Conservation (phyloP, 2,329 filamentous ascomycete genomes). For the Aspergillus niger region DNA sequence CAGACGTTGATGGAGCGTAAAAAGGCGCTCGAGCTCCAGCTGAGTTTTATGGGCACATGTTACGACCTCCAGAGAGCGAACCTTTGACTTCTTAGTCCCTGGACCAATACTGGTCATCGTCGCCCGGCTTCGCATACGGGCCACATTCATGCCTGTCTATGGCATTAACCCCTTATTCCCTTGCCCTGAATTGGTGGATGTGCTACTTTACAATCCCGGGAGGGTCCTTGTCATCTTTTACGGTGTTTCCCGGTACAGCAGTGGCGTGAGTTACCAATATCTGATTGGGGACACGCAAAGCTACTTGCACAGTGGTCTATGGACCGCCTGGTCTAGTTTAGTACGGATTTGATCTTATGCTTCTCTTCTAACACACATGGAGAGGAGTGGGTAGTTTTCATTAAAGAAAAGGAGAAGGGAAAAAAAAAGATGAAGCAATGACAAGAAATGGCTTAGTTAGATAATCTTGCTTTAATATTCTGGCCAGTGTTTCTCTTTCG, state of each 20-base stretch:
- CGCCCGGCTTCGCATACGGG: conserved; percentile 34
- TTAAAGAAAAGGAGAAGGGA: too few relatives aligned
- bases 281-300: background rate
- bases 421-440: too few relatives aligned
- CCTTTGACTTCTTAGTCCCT: conserved; percentile 31
- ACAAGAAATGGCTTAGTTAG: background rate
- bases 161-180: conserved; percentile 32
- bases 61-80: conserved; percentile 40
- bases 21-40: conserved; percentile 39
- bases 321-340: background rate
- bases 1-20: conserved; percentile 38
- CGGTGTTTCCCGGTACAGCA: too few relatives aligned
- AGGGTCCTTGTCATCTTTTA: too few relatives aligned
- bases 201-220: background rate
- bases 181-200: conserved; percentile 17
- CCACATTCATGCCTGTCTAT: conserved; percentile 31
- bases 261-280: too few relatives aligned
- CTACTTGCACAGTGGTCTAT: too few relatives aligned
- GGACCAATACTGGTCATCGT: conserved; percentile 37
- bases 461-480: background rate
- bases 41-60: conserved; percentile 43
- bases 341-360: too few relatives aligned
- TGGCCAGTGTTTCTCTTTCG: background rate
- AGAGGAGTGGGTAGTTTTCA: too few relatives aligned
- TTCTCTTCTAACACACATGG: too few relatives aligned